These are phyloP conservation scores for Pseudopyrenochaeta lycopersici DNA, from an alignment of 2,329 filamentous ascomycete genomes.

Conservation along the genomic window DNA sequence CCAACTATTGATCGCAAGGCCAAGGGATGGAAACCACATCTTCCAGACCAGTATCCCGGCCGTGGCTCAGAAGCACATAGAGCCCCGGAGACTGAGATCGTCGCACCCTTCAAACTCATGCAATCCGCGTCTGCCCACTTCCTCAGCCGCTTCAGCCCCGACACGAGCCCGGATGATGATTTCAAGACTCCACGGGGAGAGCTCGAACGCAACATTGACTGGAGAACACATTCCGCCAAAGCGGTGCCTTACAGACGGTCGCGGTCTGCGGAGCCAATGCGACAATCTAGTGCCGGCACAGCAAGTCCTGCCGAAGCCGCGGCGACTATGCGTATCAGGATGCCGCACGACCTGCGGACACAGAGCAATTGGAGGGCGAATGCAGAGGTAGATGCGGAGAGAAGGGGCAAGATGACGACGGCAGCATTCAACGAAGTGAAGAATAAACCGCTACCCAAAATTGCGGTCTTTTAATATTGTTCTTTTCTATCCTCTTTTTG, in stretches of 20 bases:
- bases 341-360: conserved; percentile 10
- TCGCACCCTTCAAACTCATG: conserved; percentile 4
- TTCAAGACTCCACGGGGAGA: conserved; percentile 7
- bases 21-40: conserved; percentile 28
- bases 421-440: conserved; percentile 29
- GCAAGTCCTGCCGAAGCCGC: conserved; percentile 12
- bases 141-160: conserved; percentile 26
- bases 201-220: conserved; percentile 21
- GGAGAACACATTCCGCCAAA: conserved; percentile 6
- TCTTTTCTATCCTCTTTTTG: neutral
- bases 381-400: conserved; percentile 1
- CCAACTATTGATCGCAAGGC: conserved; percentile 9
- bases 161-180: conserved; percentile 27
- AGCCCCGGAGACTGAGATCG: neutral
- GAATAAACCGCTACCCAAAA: conserved; percentile 40
- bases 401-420: conserved; percentile 9
- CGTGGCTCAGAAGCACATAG: neutral
- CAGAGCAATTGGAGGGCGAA: conserved; percentile 3
- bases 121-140: conserved; percentile 25
- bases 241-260: conserved; percentile 18
- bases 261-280: conserved; percentile 18
- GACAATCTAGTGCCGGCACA: conserved; percentile 10
- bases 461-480: conserved; percentile 27
- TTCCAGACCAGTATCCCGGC: neutral
- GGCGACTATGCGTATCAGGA: conserved; percentile 9